Evolutionary conservation across 805 yeast species (phyloP), one percentile per base, ranked within the genome.

Genomic region (Pichia phayaonensis): DNA sequence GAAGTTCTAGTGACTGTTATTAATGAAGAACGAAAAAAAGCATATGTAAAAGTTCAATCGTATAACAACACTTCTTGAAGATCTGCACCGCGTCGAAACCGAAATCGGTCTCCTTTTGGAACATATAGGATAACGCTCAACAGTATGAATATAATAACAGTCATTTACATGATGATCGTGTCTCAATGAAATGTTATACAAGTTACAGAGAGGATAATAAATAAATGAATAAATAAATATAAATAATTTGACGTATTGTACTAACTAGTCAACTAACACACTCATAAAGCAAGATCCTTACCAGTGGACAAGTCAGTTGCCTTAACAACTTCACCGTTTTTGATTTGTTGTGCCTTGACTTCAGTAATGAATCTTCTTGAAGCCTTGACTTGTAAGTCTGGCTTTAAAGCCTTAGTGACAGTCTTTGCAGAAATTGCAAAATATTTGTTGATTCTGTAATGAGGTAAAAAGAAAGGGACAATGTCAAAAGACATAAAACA

Each of bases 351-450:
- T 57, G 76, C 84, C 68, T 80, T 80, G 61, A 82, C 86, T 65
- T 92, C 98, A 56, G 86, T 71, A 63, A 70, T 58, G 60, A 83
- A 83, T 76, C 95, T 86, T 69, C 76, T 79, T 63, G 81, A 79
- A 59, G 84, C 85, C 54, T 75, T 78, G 56, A 80, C 85, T 69
- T 85, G 86, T 66, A 80, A 70, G 64, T 90, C 96, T 57, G 90
- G 82, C 77, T 92, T 92, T 68, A 92, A 80, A 47, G 97, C 84
- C 62, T 77, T 75, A 76, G 97, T 89, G 61, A 89, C 80, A 56
- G 95, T 80, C 69, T 82, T 82, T 65, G 97, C 96, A 65, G 97
- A 87, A 66, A 92, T 78, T 59, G 96, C 80, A 70, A 90, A 77
- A 73, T 92, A 92, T 70, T 84, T 86, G 85, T 87, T 88, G 76